Evolutionary conservation across 192 early-diverging fungal genomes (phyloP), one percentile per base, ranked within the genome.

Genomic region (Phlyctochytrium planicorne): DNA sequence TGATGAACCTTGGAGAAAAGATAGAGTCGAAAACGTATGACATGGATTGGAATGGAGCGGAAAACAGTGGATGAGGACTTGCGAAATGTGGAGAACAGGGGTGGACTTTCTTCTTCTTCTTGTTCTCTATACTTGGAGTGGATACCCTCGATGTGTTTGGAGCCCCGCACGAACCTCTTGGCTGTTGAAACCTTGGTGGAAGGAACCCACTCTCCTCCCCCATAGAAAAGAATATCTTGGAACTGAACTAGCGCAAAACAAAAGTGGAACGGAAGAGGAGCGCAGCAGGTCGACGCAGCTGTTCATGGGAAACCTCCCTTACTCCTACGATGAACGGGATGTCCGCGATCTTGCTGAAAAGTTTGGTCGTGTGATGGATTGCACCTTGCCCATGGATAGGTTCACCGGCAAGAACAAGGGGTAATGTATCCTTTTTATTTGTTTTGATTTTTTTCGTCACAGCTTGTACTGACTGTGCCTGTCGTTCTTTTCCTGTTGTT

Each of bases 371-470:
- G 74, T 93, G 37, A 60, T 64, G 36, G 79, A 78, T 64, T 79
- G 91, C 34, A 88, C 89, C 34, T 85, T 93, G 37, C 90, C 89
- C n/a, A 59, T 84, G 65, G 91, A 93, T 64, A 78, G 87, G 34
- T 80, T 76, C 68, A 92, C 91, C 50, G 79, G 81, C 24, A 79
- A 84, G n/a, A 93, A 93, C 80, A 93, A 93, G 70, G 91, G 91
- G 89, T 91, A 79, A n/a, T n/a, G n/a, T n/a, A n/a, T n/a, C n/a
- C n/a, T n/a, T n/a, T n/a, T n/a, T n/a, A n/a, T n/a, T n/a, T n/a
- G n/a, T n/a, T n/a, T n/a, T n/a, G n/a, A n/a, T n/a, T n/a, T n/a
- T n/a, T n/a, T n/a, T n/a, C n/a, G n/a, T n/a, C n/a, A n/a, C n/a
- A n/a, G n/a, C n/a, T n/a, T 72, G 55, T 52, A 29, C 30, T 35